Conservation (phyloP, 495 filamentous ascomycete genomes). For the Penicillium crystallinum region DNA sequence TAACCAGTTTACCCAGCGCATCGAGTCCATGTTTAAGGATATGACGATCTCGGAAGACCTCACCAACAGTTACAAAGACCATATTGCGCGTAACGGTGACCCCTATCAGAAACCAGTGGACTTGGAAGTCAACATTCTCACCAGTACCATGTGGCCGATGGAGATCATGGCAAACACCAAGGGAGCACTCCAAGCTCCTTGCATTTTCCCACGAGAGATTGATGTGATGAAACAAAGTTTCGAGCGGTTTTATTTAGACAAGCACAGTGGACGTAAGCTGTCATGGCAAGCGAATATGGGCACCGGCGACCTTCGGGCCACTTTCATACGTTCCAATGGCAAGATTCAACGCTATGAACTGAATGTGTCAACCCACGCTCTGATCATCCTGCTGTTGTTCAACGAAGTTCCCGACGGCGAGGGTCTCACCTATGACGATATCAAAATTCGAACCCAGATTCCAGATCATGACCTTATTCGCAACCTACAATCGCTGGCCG, state of each 20-base stretch:
- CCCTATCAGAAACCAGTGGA: conserved; percentile 65
- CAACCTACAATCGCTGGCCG: conserved; percentile 77
- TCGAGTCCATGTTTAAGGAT: conserved; percentile 98
- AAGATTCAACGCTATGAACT: conserved; percentile 80
- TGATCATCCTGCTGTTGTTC: conserved; percentile 86
- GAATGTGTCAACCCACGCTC: conserved; percentile 87
- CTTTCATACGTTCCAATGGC: conserved; percentile 66
- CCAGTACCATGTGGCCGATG: conserved; percentile 89
- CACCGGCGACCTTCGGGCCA: conserved; percentile 76
- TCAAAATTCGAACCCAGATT: conserved; percentile 80
- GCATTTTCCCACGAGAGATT: conserved; percentile 70
- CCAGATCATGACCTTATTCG: conserved; percentile 69
- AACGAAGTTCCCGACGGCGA: conserved; percentile 66
- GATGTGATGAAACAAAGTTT: conserved; percentile 78
- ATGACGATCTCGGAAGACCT: conserved; percentile 88
- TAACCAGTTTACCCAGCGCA: conserved; percentile 84
- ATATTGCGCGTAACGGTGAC: conserved; percentile 60
- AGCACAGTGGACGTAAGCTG: conserved; percentile 79
- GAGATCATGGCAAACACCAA: conserved; percentile 68
- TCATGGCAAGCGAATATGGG: conserved; percentile 83
- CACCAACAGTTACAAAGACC: conserved; percentile 64
- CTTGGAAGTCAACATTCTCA: conserved; percentile 77
- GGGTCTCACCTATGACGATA: conserved; percentile 73
- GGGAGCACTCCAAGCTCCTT: conserved; percentile 46
- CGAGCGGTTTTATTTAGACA: conserved; percentile 81